phyloP scores from a whole-genome alignment of 2,329 filamentous ascomycete species.

The Paecilomyces sp. region DNA sequence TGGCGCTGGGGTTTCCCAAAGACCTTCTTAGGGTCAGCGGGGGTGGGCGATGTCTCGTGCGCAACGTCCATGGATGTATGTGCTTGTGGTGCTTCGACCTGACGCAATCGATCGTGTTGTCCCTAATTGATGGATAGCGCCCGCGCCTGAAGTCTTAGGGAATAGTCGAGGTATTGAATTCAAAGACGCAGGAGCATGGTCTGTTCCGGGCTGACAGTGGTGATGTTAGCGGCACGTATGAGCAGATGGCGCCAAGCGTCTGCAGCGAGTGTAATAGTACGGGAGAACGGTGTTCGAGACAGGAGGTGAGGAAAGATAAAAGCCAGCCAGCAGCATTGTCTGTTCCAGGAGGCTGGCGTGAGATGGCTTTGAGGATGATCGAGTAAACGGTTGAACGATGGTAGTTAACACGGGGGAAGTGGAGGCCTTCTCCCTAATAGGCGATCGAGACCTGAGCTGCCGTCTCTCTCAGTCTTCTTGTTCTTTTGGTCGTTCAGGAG shows the following conservation, averaged over 20 bases:
- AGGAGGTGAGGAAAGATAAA: background rate
- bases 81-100: background rate
- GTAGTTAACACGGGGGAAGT: background rate
- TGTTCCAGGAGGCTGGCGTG: background rate
- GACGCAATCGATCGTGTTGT: background rate
- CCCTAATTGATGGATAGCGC: background rate
- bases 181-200: background rate
- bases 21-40: slow-evolving; percentile 30
- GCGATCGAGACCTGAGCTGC: background rate
- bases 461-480: background rate
- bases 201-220: background rate
- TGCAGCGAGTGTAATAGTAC: background rate
- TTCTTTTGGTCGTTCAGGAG: background rate
- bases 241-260: background rate
- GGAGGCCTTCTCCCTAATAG: background rate
- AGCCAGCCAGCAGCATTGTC: background rate
- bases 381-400: background rate
- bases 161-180: background rate
- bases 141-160: background rate
- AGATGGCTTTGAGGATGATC: background rate
- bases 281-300: background rate
- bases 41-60: slow-evolving; percentile 17
- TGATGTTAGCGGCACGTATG: background rate
- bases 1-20: slow-evolving; percentile 29
- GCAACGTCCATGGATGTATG: slow-evolving; percentile 25